Evolutionary conservation across 2,329 filamentous ascomycete genomes (phyloP), one percentile per base, ranked within the genome.

Genomic region (Hymenoscyphus fructigenus): DNA sequence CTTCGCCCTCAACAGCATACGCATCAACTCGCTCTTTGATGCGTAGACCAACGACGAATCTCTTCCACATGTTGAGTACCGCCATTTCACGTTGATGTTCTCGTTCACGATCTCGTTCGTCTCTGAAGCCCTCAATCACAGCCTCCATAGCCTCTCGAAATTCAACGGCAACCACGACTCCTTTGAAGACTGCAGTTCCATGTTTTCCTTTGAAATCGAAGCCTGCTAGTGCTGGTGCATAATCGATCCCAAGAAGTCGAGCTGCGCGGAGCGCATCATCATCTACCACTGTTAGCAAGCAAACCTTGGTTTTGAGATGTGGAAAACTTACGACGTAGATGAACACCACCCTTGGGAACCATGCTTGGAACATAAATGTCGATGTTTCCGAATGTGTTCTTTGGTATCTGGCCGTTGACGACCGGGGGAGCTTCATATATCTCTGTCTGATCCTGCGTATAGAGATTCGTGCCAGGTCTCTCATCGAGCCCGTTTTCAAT

Each of bases 331-430:
- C 86, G 79, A 1, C 84, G 83, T 10, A 98, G 80, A 75, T 98
- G 92, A 1, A 87, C 84, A 1, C 91, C 93, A 0, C 95, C 94
- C 50, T 79, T 78, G 0, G 95, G 95, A 0, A 98, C 83, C 95
- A 99, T 98, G 67, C 88, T 92, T 0, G 92, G 89, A 12, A 97
- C 93, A 75, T 94, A 98, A 47, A 96, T 85, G 73, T 98, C 95
- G 65, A 98, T 89, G 74, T 99, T 99, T 12, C 93, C 93, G 76
- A 92, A 99, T 20, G 90, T 88, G 75, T 99, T 99, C 78, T 92
- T 94, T 0, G 95, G 94, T 1, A 98, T 84, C 14, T 83, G 81
- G 0, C 93, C 93, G 60, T 88, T 79, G 3, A 91, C 81, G 1
- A 98, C 88, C 0, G 92, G 89, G 0, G 92, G 90, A 0, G 94